Conservation (phyloP, 2,329 filamentous ascomycete genomes). For the Trichoderma sp. region DNA sequence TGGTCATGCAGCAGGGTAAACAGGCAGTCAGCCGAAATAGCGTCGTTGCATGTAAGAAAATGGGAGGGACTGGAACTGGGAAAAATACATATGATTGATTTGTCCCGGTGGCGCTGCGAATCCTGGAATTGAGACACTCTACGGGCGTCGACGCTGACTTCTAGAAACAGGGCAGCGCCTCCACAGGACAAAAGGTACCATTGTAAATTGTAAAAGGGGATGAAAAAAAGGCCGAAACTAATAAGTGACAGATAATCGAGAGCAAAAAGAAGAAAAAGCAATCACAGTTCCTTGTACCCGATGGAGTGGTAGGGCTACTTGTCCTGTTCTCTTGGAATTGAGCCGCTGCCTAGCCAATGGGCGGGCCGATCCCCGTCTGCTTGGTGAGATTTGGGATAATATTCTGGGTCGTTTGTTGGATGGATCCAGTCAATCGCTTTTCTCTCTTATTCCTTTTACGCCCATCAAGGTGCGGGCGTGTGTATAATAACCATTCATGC, state of each 20-base stretch:
- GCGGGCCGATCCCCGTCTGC: constrained; percentile 3
- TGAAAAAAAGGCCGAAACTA: background rate
- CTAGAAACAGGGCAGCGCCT: constrained; percentile 9
- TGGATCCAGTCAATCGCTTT: background rate
- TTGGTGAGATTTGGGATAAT: background rate
- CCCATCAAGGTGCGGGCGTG: constrained; percentile 11
- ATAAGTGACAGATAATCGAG: background rate
- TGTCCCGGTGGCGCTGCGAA: background rate
- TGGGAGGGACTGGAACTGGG: background rate
- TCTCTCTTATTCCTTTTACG: background rate
- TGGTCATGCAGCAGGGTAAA: constrained; percentile 10
- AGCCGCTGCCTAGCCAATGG: background rate
- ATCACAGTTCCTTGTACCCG: background rate
- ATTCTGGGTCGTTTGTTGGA: background rate
- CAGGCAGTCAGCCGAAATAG: constrained; percentile 1
- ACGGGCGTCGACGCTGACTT: constrained; percentile 27
- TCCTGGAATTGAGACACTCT: background rate
- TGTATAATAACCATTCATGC: background rate
- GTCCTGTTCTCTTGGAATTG: constrained; percentile 13
- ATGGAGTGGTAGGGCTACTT: background rate
- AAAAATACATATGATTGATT: background rate
- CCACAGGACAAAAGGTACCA: background rate
- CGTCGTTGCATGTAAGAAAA: background rate
- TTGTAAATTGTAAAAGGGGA: background rate
- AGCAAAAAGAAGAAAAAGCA: background rate